Base-by-base conservation (phyloP, 208 protist species). In the Trypanosoma boissoni region DNA sequence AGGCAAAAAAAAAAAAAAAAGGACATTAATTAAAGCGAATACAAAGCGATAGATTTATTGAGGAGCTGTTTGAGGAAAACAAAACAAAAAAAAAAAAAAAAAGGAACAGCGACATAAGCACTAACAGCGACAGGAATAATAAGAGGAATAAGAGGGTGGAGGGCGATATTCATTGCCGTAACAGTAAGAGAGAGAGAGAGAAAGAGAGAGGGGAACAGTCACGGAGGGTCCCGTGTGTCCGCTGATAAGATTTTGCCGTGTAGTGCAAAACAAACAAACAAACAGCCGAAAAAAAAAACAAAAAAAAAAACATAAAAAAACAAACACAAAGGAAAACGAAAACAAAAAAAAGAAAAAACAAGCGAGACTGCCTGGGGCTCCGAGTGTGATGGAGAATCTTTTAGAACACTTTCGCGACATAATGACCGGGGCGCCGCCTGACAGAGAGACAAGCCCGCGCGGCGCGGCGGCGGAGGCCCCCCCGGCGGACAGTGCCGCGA, bases 351-450 rank as follows among this genome's bases (percentile, higher is more conserved):
- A 39, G 12, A 39, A 39, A 39, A 39, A 39, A 12, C 34, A 39
- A 39, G 12, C 34, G 34, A 39, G 12, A 39, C n/a, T n/a, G n/a
- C n/a, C n/a, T n/a, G n/a, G n/a, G n/a, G n/a, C n/a, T n/a, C n/a
- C n/a, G n/a, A 58, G 18, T 39, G 3, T 8, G 20, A 44, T 56
- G 46, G 53, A 61, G 12, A 20, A 45, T 42, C 34, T 69, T 18
- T 39, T 58, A 26, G 63, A 55, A 28, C 63, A 56, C 24, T 61
- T 69, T 51, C 36, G 55, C 16, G 63, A 63, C 32, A 46, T 57
- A 8, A 51, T 69, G 55, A 28, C 36, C 14, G 14, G 20, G 3
- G 48, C 37, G 28, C 39, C 20, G 2, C 31, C 3, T 23, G 43
- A 54, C 1, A 1, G 37, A 39, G 27, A 2, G 14, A 48, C 18